Evolutionary conservation across 2,329 filamentous ascomycete genomes (phyloP), one percentile per base, ranked within the genome.

Genomic region (Penicillium sp.): DNA sequence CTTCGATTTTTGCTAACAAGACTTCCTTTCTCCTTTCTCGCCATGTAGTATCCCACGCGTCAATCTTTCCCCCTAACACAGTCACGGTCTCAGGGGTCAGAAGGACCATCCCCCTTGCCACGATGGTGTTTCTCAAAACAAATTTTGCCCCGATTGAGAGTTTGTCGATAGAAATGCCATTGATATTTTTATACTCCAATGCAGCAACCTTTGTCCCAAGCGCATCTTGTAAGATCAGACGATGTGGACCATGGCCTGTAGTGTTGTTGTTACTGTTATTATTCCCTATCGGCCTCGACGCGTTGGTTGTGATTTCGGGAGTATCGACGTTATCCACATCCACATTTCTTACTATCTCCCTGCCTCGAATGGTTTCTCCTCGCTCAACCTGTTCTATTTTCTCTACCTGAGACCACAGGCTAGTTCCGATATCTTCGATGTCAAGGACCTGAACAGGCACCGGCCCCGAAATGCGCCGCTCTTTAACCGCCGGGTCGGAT

Each of bases 61-160:
- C 91, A 46, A 97, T 82, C 74, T 90, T 95, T 0, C 94, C 94
- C 1, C 94, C 94, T n/a, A 97, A 73, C 2, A 96, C 68, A n/a
- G 83, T 80, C 54, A 85, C 86, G 56, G 72, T 84, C 2, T 75
- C 76, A 1, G 90, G 86, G 60, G 91, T 87, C 20, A 99, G 77
- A 71, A 97, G 74, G n/a, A 96, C 66, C 50, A 89, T 82, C 0
- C 91, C 94, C 56, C 93, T 81, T 5, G 95, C 83, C 5, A 84
- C 78, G 3, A 81, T 79, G 5, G 83, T 80, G 61, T 84, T 79
- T 62, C 79, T 84, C 49, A 99, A 71, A 42, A 96, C 65, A 23
- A 97, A 66, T 75, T 99, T 99, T 63, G 86, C 82, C 1, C 94
- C 94, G 59, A 97, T 92, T 48, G 79, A 80, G 72, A 86, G 61